Base-by-base conservation (phyloP, 2,329 filamentous ascomycete species). In the Ophiocordyceps unilateralis region DNA sequence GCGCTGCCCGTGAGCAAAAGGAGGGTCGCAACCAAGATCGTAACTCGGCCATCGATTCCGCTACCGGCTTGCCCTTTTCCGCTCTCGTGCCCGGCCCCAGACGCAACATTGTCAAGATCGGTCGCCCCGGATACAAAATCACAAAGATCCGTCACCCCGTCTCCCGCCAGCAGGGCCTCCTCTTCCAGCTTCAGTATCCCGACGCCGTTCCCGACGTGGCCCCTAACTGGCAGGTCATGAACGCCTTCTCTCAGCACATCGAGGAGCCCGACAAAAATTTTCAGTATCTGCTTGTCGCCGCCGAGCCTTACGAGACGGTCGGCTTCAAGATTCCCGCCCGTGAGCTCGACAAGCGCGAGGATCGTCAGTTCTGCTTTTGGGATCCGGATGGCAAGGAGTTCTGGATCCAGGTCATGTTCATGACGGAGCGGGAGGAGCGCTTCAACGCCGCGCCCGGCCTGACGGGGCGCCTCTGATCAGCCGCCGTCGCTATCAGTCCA, bases 251-350 rank as follows among this genome's bases (percentile, higher is more conserved):
- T 63, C 91, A 98, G 72, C 87, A 83, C 61, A 70, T 95, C 43
- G 91, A 98, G 63, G 86, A 95, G 47, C 85, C 87, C 11, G 89
- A 98, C 62, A 87, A 91, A 65, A 81, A 79, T 52, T 96, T 81
- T 58, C 91, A 98, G 71, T 98, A 96, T 59, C 69, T 98, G 51
- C 71, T 96, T 42, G 83, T 98, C 11, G 89, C 91, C 1, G 91
- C 89, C 11, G 91, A 98, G 67, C 91, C 91, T 11, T 98, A 98
- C 66, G 89, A 98, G 75, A 96, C 87, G 2, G 93, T 89, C 60
- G 85, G 77, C 5, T 96, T 98, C 63, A 98, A 98, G 70, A 70
- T 98, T 44, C 91, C 94, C 60, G 85, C 88, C 5, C 72, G 86
- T 46, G 91, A 96, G 68, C 78, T 98, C 46, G 91, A 98, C 65